Evolutionary conservation across 2,329 filamentous ascomycete species (phyloP), one percentile per base, ranked within the genome.

Genomic region (Dothistroma pini): DNA sequence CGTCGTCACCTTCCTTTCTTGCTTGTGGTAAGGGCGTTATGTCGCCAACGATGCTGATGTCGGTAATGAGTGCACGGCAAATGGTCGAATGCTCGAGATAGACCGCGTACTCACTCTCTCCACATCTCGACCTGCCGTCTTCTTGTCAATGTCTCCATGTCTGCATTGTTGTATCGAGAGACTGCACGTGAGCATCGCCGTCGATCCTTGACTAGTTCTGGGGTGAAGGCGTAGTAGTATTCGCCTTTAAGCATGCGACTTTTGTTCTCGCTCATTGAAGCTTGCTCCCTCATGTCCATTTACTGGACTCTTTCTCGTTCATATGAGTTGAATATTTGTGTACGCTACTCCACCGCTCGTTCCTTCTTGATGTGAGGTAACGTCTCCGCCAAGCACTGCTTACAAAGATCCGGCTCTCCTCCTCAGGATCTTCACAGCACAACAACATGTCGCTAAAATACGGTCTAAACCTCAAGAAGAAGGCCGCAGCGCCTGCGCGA

Each of bases 171-270:
- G 77, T 86, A 91, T 25, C 79, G 79, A 22, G 80, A 74, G 68
- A 83, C 86, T 0, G 89, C 89, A 34, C 78, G 74, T 48, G 80
- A 80, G 73, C 88, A 90, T 14, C 86, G 81, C n/a, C 78, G 76
- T 19, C 90, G 84, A 44, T 82, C 86, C 0, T 82, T 84, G 1
- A 84, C 75, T 4, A 95, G 84, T 35, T 89, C 83, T 0, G 89
- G 87, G 0, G 84, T 84, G 70, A 93, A 93, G 48, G 89, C 85
- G 68, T 86, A 83, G 74, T 91, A 93, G 11, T 93, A 81, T 72
- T 93, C 71, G 29, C 74, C 74, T n/a, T 69, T 65, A 4, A 74
- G 64, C 10, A 65, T 56, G 22, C 74, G 70, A 16, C 68, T 65
- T 55, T 69, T 70, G 65, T 75, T 75, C 54, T 75, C 73, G 14